These are phyloP conservation scores for Prunus kanzakura DNA, from an alignment of 306 rosid species.

Conservation along the genomic window DNA sequence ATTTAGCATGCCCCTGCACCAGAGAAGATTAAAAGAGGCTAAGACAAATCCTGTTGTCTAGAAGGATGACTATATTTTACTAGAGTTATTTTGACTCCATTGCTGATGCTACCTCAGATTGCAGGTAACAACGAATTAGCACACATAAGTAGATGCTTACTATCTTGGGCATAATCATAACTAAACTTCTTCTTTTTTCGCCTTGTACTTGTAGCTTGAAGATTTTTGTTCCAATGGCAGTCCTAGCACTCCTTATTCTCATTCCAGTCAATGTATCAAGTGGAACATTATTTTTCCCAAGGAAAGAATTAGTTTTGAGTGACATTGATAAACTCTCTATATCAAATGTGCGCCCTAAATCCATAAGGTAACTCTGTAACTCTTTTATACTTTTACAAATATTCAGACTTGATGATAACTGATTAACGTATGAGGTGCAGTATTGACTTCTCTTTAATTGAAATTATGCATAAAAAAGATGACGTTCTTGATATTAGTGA, in stretches of 20 bases:
- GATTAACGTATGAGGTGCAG: neutral
- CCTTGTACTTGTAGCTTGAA: conserved; percentile 52
- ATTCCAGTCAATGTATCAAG: conserved; percentile 92
- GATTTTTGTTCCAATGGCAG: conserved; percentile 69
- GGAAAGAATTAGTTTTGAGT: conserved; percentile 79
- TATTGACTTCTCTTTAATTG: neutral
- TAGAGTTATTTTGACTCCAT: too few relatives aligned
- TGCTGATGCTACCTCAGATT: too few relatives aligned
- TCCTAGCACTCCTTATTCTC: conserved; percentile 84
- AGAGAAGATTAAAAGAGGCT: too few relatives aligned
- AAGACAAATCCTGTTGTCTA: too few relatives aligned
- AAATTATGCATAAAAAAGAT: neutral
- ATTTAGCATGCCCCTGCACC: too few relatives aligned
- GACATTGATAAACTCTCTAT: conserved; percentile 93
- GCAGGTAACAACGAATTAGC: too few relatives aligned
- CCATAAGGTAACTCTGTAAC: conserved; percentile 52
- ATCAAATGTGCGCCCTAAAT: conserved; percentile 77
- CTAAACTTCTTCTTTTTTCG: neutral
- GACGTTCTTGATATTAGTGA: neutral
- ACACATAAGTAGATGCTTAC: neutral
- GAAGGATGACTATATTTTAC: too few relatives aligned
- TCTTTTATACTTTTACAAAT: neutral
- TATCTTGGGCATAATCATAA: neutral
- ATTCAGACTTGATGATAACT: neutral
- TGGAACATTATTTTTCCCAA: conserved; percentile 73